Evolutionary conservation across 306 rosid genomes (phyloP).

Genomic region (Lablab purpureus): DNA sequence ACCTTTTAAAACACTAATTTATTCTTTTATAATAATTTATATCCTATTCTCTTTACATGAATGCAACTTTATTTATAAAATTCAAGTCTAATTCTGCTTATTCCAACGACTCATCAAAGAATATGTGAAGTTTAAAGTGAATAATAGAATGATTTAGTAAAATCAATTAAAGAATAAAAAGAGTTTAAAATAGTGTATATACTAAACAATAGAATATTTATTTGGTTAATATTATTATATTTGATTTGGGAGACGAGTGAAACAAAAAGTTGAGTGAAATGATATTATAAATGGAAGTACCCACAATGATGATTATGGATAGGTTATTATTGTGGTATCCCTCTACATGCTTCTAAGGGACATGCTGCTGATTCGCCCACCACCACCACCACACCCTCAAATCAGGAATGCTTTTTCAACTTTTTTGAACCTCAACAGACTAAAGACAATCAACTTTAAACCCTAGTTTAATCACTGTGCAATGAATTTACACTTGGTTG

Average conservation of each 20-base stretch:
- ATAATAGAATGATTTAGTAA: too few species aligned
- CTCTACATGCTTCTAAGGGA: slow-evolving; percentile 47
- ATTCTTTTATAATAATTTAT: too few species aligned
- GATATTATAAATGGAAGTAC: slow-evolving; percentile 2
- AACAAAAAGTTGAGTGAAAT: neutral
- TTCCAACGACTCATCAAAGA: too few species aligned
- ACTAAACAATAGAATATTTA: too few species aligned
- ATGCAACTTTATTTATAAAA: too few species aligned
- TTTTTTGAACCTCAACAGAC: slow-evolving; percentile 26
- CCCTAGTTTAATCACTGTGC: slow-evolving; percentile 28
- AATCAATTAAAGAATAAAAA: too few species aligned
- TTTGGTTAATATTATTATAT: neutral
- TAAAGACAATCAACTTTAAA: slow-evolving; percentile 46
- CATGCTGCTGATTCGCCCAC: slow-evolving; percentile 57
- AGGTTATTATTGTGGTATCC: slow-evolving; percentile 37
- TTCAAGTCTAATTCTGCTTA: too few species aligned
- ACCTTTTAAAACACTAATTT: too few species aligned
- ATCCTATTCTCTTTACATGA: too few species aligned
- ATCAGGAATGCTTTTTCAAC: slow-evolving; percentile 52
- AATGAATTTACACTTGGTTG: slow-evolving; percentile 41
- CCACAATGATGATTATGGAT: slow-evolving; percentile 34
- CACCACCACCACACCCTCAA: slow-evolving; percentile 57
- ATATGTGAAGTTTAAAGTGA: too few species aligned
- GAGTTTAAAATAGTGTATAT: too few species aligned
- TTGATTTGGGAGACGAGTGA: neutral